Evolutionary conservation across 805 yeast genomes (phyloP), one percentile per base, ranked within the genome.

Genomic region (Wickerhamomyces bovis): DNA sequence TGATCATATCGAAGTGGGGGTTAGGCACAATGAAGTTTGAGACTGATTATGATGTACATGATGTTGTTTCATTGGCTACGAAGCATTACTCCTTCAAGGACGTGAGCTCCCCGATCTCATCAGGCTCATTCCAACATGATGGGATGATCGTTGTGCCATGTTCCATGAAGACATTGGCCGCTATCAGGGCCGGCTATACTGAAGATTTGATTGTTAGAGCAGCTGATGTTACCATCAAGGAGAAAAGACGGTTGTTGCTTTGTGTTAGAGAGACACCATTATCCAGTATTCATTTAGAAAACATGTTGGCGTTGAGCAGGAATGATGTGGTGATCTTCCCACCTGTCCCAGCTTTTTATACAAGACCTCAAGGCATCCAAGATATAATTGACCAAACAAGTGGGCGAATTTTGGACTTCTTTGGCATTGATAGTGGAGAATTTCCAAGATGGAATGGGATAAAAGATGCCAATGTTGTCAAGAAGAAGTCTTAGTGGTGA

Each of bases 61-160:
- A 60, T 22, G 43, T 61, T 10, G 47, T 42, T 8, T 42, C 42
- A 9, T 46, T 55, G 25, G 58, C 65, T 4, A 46, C 57, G 1
- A 40, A 47, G 3, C 39, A 46, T 4, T 60, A 61, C 42, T 45
- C 61, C 0, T 35, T 49, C n/a, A 54, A 49, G 33, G 64, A 61
- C 43, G 63, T 59, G n/a, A 48, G 56, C 13, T 63, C 64, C 3
- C 56, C 63, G 11, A 58, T 61, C 10, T 59, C 64, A 3, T 53
- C 58, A 16, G 64, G 64, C 4, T 59, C 63, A 6, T 60, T 60
- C 33, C 60, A 54, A 23, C 62, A 58, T 38, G 65, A 61, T 41
- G 65, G 65, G 7, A 61, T 61, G 64, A 60, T 61, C 22, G 60
- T 61, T 13, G 63, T 54, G 7, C 65, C 65, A 3, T 61, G 64